These are phyloP conservation scores for Globisporangium sylvaticum DNA, from an alignment of 352 stramenopile genomes.

Conservation along the genomic window DNA sequence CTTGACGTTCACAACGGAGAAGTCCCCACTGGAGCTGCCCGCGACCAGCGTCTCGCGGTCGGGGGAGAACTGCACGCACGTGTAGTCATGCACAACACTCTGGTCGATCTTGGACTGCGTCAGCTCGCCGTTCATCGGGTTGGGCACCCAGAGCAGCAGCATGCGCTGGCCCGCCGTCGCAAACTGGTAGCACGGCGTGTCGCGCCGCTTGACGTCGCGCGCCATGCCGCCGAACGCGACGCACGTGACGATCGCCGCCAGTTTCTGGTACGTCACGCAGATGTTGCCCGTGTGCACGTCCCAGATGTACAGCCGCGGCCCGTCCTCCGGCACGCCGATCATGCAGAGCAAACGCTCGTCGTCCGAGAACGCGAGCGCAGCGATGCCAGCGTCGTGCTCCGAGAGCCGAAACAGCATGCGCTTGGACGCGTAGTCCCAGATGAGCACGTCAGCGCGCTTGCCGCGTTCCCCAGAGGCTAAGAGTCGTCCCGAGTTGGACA, in stretches of 20 bases:
- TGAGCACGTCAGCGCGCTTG: constrained; percentile 77
- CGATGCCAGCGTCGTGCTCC: constrained; percentile 90
- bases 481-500: constrained; percentile 71
- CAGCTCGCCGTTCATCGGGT: constrained; percentile 83
- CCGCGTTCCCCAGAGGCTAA: constrained; percentile 86
- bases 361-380: constrained; percentile 86
- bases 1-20: constrained; percentile 78
- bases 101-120: constrained; percentile 66
- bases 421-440: constrained; percentile 85
- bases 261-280: constrained; percentile 76
- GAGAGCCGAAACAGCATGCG: constrained; percentile 77
- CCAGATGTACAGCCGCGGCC: constrained; percentile 84
- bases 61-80: constrained; percentile 74
- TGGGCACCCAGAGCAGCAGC: constrained; percentile 82
- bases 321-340: constrained; percentile 74
- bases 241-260: constrained; percentile 48
- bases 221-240: constrained; percentile 83
- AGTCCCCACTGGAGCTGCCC: constrained; percentile 86
- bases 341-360: constrained; percentile 87
- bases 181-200: constrained; percentile 88
- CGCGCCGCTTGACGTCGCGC: constrained; percentile 88
- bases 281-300: constrained; percentile 88
- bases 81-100: constrained; percentile 77
- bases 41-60: constrained; percentile 81
- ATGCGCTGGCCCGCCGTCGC: constrained; percentile 74